A percentile compares a stretch with the other conserved stretches of the same genome.
phyloP scores from a whole-genome alignment of 176 grass and related monocot species.

The Eragrostis curvula region DNA sequence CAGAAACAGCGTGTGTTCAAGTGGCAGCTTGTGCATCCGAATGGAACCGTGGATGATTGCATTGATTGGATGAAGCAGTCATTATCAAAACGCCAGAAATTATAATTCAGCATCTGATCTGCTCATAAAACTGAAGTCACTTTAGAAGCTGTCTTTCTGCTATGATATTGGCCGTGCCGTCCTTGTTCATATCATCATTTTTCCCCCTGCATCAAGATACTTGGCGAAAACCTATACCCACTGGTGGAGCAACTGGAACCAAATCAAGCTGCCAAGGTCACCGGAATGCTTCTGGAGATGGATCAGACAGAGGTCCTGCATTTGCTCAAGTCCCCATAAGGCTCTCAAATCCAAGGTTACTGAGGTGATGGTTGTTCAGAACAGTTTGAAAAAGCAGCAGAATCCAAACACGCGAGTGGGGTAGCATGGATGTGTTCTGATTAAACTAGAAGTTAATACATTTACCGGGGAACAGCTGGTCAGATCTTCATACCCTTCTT shows the following conservation, averaged over 20 bases:
- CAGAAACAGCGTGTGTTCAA: too few species aligned
- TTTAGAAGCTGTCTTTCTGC: neutral
- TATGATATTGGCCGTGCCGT: neutral
- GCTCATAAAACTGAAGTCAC: neutral
- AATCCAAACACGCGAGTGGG: conserved; percentile 47
- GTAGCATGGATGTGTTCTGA: too few species aligned
- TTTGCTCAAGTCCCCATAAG: conserved; percentile 82
- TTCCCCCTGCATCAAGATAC: conserved; percentile 51
- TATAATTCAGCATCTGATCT: too few species aligned
- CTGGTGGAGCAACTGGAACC: conserved; percentile 84
- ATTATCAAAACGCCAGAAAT: too few species aligned
- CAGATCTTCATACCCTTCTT: too few species aligned
- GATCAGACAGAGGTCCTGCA: conserved; percentile 95
- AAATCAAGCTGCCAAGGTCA: conserved; percentile 81
- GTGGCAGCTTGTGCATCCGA: too few species aligned
- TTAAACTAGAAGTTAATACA: too few species aligned
- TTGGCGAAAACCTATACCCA: conserved; percentile 91
- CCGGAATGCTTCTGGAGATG: conserved; percentile 96
- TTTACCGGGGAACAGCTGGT: too few species aligned
- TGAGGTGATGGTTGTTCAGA: conserved; percentile 92
- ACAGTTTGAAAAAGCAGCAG: too few species aligned
- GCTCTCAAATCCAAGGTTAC: conserved; percentile 86
- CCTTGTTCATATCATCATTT: neutral
- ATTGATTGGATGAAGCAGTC: too few species aligned
- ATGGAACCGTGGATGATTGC: too few species aligned